A percentile compares a stretch with the other conserved stretches of the same genome.
These are phyloP conservation scores for Arthrinium phaeospermum DNA, from an alignment of 2,329 filamentous ascomycete species.

Conservation along the genomic window DNA sequence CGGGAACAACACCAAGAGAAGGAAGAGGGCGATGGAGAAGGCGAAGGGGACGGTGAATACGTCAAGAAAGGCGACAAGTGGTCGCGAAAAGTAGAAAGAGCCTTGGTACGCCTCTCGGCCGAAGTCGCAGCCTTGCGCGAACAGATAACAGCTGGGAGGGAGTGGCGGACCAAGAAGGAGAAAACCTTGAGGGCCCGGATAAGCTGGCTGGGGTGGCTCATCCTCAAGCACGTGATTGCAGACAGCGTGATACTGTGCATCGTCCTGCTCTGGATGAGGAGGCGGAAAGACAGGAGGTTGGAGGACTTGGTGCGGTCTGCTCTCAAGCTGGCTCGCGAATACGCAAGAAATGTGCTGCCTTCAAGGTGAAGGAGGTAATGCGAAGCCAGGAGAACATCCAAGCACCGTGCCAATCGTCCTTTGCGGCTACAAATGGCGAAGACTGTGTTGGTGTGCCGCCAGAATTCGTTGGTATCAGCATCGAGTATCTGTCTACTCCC, in stretches of 20 bases:
- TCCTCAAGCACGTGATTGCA: conserved; percentile 74
- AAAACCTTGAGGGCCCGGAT: conserved; percentile 73
- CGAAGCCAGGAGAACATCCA: not conserved
- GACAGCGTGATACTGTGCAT: conserved; percentile 72
- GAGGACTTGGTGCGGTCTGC: conserved; percentile 76
- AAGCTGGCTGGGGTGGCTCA: conserved; percentile 71
- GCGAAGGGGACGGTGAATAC: conserved; percentile 41
- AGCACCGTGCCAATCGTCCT: not conserved
- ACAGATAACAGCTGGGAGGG: conserved; percentile 79
- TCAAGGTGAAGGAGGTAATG: conserved; percentile 50
- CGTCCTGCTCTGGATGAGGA: conserved; percentile 74
- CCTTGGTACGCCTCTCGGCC: conserved; percentile 86
- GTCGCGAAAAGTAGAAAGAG: conserved; percentile 82
- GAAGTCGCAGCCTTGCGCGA: conserved; percentile 92
- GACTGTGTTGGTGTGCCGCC: not conserved
- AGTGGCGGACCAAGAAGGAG: conserved; percentile 71
- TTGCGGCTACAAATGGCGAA: not conserved
- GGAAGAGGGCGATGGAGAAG: conserved; percentile 45
- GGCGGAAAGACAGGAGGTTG: conserved; percentile 71
- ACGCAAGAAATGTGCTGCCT: conserved; percentile 63
- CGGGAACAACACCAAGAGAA: conserved; percentile 52
- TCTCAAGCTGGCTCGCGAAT: conserved; percentile 62
- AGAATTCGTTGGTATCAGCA: not conserved
- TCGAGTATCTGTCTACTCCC: not conserved
- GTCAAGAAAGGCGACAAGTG: conserved; percentile 63